Evolutionary conservation across 2,329 filamentous ascomycete species (phyloP).

Genomic region (Cordyceps cicadae): DNA sequence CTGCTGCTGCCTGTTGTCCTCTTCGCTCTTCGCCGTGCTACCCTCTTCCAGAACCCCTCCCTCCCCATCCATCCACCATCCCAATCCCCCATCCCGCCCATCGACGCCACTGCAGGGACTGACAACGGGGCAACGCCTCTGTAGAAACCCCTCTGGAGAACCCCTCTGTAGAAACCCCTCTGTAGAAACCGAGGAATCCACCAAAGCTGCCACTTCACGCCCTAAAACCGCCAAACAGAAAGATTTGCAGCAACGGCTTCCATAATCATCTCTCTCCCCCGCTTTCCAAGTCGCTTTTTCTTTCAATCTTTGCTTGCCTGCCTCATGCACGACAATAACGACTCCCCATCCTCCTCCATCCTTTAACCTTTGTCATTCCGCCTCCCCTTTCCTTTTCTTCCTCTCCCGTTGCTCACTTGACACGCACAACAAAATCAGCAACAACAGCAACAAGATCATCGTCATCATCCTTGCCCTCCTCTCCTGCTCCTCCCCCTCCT

Average conservation of each 20-base stretch:
- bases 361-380: too few relatives aligned
- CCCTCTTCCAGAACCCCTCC: too few relatives aligned
- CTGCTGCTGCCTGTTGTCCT: too few relatives aligned
- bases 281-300: neutral
- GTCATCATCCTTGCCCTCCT: too few relatives aligned
- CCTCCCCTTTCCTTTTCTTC: neutral
- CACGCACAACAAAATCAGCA: too few relatives aligned
- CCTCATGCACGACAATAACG: neutral
- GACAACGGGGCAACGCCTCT: neutral
- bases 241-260: neutral
- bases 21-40: too few relatives aligned
- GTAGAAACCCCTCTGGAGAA: neutral
- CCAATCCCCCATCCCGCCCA: neutral
- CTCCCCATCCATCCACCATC: too few relatives aligned
- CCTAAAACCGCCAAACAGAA: neutral
- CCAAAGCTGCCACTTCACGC: neutral
- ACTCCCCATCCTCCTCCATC: neutral
- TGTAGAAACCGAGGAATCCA: neutral
- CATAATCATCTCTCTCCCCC: neutral
- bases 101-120: neutral
- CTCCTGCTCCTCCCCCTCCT: neutral
- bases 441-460: too few relatives aligned
- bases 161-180: neutral
- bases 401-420: neutral
- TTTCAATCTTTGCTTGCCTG: neutral